Evolutionary conservation across 2,329 filamentous ascomycete genomes (phyloP), one percentile per base, ranked within the genome.

Genomic region (Aureobasidium uvarum): DNA sequence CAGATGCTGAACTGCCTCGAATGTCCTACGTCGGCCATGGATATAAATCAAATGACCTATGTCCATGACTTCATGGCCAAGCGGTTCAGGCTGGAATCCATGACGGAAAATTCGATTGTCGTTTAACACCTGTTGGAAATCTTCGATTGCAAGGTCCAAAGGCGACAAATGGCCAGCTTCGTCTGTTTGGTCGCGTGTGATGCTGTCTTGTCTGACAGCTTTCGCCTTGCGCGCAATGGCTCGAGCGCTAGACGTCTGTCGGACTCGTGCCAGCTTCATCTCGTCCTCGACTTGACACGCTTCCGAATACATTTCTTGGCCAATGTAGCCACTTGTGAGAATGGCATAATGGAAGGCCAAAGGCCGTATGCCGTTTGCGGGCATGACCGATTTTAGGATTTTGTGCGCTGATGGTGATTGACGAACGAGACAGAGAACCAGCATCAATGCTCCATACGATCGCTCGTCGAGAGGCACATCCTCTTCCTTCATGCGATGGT

Each of bases 371-470:
- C 74, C 79, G 67, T 78, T 79, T 68, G 76, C 74, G 68, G 74
- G 82, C 79, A 84, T 85, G 71, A 78, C 83, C 67, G 74, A 77
- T 69, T 69, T 81, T 64, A 81, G 62, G 41, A 89, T 81, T 54
- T 80, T 80, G 66, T 79, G 81, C 3, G 87, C 87, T 55, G 81
- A 79, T 67, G 83, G 78, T 7, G 86, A 82, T 68, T 83, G 81
- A 59, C 81, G 79, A 54, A 81, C 74, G 65, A 83, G 76, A 10
- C 80, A 77, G 56, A 89, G 74, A 33, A 80, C 80, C 63, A 84
- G 81, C 81, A 90, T 87, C 46, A 89, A 74, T 56, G 85, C 83
- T 52, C 81, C 81, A 71, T 87, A 89, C 1, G 87, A 88, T 73
- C 83, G 80, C 3, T 74, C 77, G 71, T 89, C 82, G 11, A 83